Percentiles rank a stretch among this genome's conserved stretches.
Evolutionary conservation across 108 stramenopile species (phyloP).

Genomic region (Pelagomonas calceolata): DNA sequence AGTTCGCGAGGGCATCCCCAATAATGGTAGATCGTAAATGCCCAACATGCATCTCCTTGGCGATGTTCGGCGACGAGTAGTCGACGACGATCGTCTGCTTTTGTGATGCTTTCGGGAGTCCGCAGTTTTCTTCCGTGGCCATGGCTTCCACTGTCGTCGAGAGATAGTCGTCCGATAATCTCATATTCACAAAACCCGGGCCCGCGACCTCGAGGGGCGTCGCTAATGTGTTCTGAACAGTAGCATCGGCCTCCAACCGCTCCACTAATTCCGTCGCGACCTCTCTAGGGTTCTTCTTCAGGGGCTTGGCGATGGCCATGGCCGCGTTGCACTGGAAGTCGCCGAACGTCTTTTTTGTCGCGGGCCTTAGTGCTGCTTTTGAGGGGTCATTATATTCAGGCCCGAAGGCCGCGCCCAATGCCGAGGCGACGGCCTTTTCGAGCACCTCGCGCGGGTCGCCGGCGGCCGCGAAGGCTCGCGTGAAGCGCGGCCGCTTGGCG

Average conservation of each 20-base stretch:
- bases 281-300: conserved; percentile 22
- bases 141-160: conserved; percentile 35
- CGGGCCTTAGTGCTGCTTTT: conserved; percentile 63
- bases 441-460: too few relatives aligned
- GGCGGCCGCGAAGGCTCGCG: too few relatives aligned
- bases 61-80: conserved; percentile 95
- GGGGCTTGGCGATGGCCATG: conserved; percentile 48
- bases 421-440: too few relatives aligned
- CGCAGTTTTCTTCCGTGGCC: conserved; percentile 41
- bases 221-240: not conserved
- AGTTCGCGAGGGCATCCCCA: conserved; percentile 82
- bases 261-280: conserved; percentile 43
- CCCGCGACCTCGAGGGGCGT: conserved; percentile 55
- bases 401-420: too few relatives aligned
- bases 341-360: conserved; percentile 67
- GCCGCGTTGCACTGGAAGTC: conserved; percentile 93
- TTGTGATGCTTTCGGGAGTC: not conserved
- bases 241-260: conserved; percentile 39
- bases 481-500: too few relatives aligned
- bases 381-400: too few relatives aligned
- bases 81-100: conserved; percentile 53
- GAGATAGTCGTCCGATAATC: conserved; percentile 62
- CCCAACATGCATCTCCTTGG: conserved; percentile 99
- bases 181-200: conserved; percentile 83
- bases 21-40: conserved; percentile 96